A percentile compares a stretch with the other conserved stretches of the same genome.
These are phyloP conservation scores for Brassica nigra DNA, from an alignment of 345 rosid genomes.

Conservation along the genomic window DNA sequence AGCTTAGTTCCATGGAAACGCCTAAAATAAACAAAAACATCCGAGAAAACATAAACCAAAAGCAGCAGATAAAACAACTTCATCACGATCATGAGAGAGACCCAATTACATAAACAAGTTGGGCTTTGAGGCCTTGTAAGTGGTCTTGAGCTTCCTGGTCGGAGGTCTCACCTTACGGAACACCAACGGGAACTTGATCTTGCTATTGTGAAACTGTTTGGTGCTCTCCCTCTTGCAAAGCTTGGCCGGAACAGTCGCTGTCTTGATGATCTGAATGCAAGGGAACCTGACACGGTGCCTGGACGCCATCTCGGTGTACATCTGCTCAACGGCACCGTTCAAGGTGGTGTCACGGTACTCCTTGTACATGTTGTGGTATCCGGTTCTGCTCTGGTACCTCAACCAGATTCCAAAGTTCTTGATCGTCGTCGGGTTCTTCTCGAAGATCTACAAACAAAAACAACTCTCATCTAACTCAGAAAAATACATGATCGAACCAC, in stretches of 20 bases:
- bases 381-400: constrained; percentile 63
- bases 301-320: constrained; percentile 76
- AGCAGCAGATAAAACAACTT: constrained; percentile 1
- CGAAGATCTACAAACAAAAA: constrained; percentile 47
- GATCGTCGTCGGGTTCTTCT: constrained; percentile 65
- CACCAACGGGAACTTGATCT: constrained; percentile 70
- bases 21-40: neutral
- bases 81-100: constrained; percentile 18
- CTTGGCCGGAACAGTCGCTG: constrained; percentile 59
- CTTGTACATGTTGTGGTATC: constrained; percentile 78
- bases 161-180: constrained; percentile 70
- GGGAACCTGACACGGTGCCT: constrained; percentile 68
- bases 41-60: neutral
- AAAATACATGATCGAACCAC: no score
- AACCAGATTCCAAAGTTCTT: constrained; percentile 69
- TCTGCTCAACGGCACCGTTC: constrained; percentile 69
- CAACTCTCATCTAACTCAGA: neutral
- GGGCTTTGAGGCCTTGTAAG: constrained; percentile 73
- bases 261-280: constrained; percentile 71
- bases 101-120: constrained; percentile 60
- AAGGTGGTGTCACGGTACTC: constrained; percentile 62
- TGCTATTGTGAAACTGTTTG: constrained; percentile 66
- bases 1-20: constrained; percentile 5
- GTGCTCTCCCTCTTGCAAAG: constrained; percentile 74
- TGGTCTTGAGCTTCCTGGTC: constrained; percentile 67